A percentile compares a stretch with the other conserved stretches of the same genome.
These are phyloP conservation scores for Fusarium tuaranense DNA, from an alignment of 2,329 filamentous ascomycete species.

Conservation along the genomic window DNA sequence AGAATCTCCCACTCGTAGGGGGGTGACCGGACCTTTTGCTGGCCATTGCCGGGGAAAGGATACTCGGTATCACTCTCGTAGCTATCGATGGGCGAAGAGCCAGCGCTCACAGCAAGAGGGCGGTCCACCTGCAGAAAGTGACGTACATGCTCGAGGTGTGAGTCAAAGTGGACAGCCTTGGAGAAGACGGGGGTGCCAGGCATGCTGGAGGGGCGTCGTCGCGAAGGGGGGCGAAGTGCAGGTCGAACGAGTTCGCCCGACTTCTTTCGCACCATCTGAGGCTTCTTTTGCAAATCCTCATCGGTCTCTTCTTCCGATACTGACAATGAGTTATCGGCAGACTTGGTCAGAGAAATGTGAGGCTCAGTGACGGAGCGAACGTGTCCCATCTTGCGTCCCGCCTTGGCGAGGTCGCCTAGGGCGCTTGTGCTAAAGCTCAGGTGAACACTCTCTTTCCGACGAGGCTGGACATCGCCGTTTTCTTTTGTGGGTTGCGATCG, in stretches of 20 bases:
- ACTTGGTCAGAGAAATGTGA: slow-evolving; percentile 58
- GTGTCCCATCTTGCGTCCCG: slow-evolving; percentile 60
- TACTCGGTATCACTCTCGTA: slow-evolving; percentile 92
- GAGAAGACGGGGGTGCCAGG: slow-evolving; percentile 95
- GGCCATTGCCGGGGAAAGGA: slow-evolving; percentile 74
- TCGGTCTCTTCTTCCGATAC: slow-evolving; percentile 74
- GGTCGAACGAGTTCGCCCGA: slow-evolving; percentile 96
- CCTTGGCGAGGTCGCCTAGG: slow-evolving; percentile 55
- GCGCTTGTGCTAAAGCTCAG: slow-evolving; percentile 62
- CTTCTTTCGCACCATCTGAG: slow-evolving; percentile 97
- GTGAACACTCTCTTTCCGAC: slow-evolving; percentile 52
- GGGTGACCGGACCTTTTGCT: slow-evolving; percentile 54
- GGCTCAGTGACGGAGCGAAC: slow-evolving; percentile 69
- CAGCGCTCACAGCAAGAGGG: slow-evolving; percentile 94
- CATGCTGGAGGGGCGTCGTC: slow-evolving; percentile 91
- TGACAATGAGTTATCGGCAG: slow-evolving; percentile 61
- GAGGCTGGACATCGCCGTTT: slow-evolving; percentile 61
- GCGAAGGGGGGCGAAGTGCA: slow-evolving; percentile 83
- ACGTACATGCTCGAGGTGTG: slow-evolving; percentile 93
- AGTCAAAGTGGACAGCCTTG: slow-evolving; percentile 98
- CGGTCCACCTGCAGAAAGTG: slow-evolving; percentile 96
- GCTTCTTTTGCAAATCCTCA: slow-evolving; percentile 73
- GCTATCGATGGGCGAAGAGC: slow-evolving; percentile 88
- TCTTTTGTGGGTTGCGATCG: slow-evolving; percentile 42
- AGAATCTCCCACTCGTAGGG: slow-evolving; percentile 89